Percentiles rank a stretch among this genome's conserved stretches.
Evolutionary conservation across 1,139 yeast species (phyloP).

Genomic region (Kodamaea sp.): DNA sequence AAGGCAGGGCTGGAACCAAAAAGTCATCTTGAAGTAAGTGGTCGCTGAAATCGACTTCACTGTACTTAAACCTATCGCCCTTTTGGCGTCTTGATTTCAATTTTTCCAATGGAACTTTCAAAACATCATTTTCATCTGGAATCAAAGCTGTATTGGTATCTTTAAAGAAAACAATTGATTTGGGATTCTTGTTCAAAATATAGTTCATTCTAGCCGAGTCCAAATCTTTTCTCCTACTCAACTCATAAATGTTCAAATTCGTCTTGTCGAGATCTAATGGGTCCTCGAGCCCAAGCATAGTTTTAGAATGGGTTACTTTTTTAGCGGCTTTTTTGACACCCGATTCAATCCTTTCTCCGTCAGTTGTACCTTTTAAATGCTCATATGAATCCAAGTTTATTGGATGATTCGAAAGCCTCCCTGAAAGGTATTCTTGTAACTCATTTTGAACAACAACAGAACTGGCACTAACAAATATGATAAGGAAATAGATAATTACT

Average conservation of each 20-base stretch:
- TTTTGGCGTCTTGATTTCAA: constrained; percentile 1
- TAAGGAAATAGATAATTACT: no score
- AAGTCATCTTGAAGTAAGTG: constrained; percentile 9
- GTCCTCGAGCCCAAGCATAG: no score
- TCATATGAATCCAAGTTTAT: no score
- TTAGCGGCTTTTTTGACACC: no score
- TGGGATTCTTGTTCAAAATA: constrained; percentile 11
- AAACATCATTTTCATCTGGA: constrained; percentile 2
- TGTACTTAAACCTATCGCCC: constrained; percentile 2
- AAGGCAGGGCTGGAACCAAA: constrained; percentile 20
- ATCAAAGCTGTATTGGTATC: constrained; percentile 21
- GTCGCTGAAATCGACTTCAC: constrained; percentile 10
- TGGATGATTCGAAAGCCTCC: no score
- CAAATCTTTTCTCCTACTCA: constrained; percentile 2
- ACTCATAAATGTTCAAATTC: background rate
- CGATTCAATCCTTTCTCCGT: no score
- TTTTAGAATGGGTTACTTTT: no score
- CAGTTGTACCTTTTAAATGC: no score
- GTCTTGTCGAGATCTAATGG: background rate
- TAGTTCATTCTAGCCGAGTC: background rate
- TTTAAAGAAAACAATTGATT: constrained; percentile 16
- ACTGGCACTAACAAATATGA: no score
- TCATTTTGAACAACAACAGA: no score
- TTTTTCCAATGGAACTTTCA: background rate
- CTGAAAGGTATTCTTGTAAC: no score